Evolutionary conservation across 2,329 filamentous ascomycete genomes (phyloP).

Genomic region (Sporothrix phasma): DNA sequence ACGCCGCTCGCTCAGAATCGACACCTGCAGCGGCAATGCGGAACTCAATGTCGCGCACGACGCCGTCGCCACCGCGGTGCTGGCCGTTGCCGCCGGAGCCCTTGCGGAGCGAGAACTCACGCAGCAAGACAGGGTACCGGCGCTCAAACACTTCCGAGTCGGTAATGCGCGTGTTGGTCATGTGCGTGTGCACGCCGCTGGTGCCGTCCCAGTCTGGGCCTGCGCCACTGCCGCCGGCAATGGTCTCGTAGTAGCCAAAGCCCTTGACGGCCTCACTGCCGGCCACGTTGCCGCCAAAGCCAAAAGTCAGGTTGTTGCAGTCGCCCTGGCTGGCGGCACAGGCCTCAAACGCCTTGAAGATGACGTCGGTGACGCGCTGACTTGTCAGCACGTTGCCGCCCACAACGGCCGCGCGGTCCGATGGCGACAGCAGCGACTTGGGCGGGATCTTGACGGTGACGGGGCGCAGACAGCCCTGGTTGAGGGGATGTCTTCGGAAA

Average conservation of each 20-base stretch:
- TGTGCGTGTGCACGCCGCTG: slow-evolving; percentile 69
- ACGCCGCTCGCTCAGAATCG: slow-evolving; percentile 66
- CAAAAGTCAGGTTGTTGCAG: slow-evolving; percentile 79
- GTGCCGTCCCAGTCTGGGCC: slow-evolving; percentile 64
- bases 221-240: slow-evolving; percentile 66
- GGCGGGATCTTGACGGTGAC: slow-evolving; percentile 66
- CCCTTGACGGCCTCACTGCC: slow-evolving; percentile 52
- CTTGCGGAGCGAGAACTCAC: slow-evolving; percentile 55
- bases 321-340: slow-evolving; percentile 72
- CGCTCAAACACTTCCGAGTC: slow-evolving; percentile 72
- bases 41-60: slow-evolving; percentile 72
- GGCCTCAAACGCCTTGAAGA: slow-evolving; percentile 69
- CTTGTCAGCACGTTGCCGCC: slow-evolving; percentile 74
- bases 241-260: slow-evolving; percentile 83
- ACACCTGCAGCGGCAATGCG: slow-evolving; percentile 66
- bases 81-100: slow-evolving; percentile 56
- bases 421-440: slow-evolving; percentile 63
- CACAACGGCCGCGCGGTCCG: slow-evolving; percentile 68
- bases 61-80: slow-evolving; percentile 65
- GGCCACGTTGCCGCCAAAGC: slow-evolving; percentile 59
- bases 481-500: slow-evolving; percentile 76
- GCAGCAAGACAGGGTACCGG: slow-evolving; percentile 62
- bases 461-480: slow-evolving; percentile 73
- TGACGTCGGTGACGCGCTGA: slow-evolving; percentile 74
- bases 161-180: slow-evolving; percentile 80